A percentile compares a stretch with the other conserved stretches of the same genome.
Conservation (phyloP, 371 early-diverging fungal genomes). For the Rhizopus arrhizus region DNA sequence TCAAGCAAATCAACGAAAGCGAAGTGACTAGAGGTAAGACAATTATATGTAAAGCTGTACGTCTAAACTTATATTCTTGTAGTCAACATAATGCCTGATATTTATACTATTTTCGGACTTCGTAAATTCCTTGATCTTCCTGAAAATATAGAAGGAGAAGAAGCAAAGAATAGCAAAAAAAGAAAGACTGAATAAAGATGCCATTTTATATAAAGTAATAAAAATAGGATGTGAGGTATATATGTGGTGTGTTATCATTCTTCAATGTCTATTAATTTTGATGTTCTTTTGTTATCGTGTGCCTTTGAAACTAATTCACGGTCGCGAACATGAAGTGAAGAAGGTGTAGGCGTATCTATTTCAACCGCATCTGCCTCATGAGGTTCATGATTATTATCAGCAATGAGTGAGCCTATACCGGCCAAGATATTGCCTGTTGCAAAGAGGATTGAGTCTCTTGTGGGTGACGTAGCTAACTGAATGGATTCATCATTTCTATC, state of each 20-base stretch:
- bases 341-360: slow-evolving; percentile 51
- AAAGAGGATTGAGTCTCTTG: slow-evolving; percentile 24
- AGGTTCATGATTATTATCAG: slow-evolving; percentile 17
- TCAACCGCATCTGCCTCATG: slow-evolving; percentile 46
- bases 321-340: slow-evolving; percentile 26
- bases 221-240: slow-evolving; percentile 5
- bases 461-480: slow-evolving; percentile 33
- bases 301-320: slow-evolving; percentile 36
- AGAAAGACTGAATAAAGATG: slow-evolving; percentile 31
- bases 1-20: slow-evolving; percentile 45
- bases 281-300: slow-evolving; percentile 7
- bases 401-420: slow-evolving; percentile 29
- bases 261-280: slow-evolving; percentile 30
- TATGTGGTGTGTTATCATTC: slow-evolving; percentile 33
- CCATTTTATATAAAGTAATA: slow-evolving; percentile 1
- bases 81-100: slow-evolving; percentile 49
- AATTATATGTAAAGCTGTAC: no score
- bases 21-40: slow-evolving; percentile 32
- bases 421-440: slow-evolving; percentile 25
- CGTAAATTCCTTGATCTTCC: slow-evolving; percentile 56
- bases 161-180: slow-evolving; percentile 32
- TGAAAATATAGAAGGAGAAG: slow-evolving; percentile 32
- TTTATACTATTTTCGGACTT: slow-evolving; percentile 57
- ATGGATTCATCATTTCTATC: slow-evolving; percentile 43
- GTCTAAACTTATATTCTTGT: no score